Evolutionary conservation across 768 basidiomycete species (phyloP), one percentile per base, ranked within the genome.

Genomic region (Amanita jacksonii): DNA sequence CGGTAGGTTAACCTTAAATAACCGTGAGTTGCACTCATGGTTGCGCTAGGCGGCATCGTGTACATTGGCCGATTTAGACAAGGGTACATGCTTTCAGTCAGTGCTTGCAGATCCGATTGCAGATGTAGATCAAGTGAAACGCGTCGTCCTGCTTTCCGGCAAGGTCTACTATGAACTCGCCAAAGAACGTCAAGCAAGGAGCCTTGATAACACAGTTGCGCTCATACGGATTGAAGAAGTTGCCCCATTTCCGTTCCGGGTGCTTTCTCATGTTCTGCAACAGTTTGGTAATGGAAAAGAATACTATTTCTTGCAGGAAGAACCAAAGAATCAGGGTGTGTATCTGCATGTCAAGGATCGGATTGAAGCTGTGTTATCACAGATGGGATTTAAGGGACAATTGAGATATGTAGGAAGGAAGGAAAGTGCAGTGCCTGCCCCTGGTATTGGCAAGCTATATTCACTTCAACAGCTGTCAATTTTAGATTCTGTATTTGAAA

Each of bases 131-230:
- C 58, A 63, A 9, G 75, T 75, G 16, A 66, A 77, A 50, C 77
- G 83, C 3, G 68, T 94, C n/a, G 67, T 90, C 19, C 57, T 91
- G 33, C 65, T 89, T 38, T 74, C 80, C 0, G 91, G 91, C 9
- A 94, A 94, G 64, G 60, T 90, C 1, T 94, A 88, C 63, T 93
- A 93, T 61, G 88, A 92, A 16, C 76, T 94, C 10, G 62, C 73
- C 49, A 86, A 83, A 50, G 77, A 83, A 45, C 77, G 88, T 5
- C 62, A 75, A 27, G 60, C 68, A 4, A 67, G 64, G 13, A 64
- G 64, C 1, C 57, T 81, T 5, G 62, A 69, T 12, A 66, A 69
- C 35, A 54, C 60, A 0, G 73, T 90, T 1, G 82, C 83, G 0
- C 65, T 93, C 43, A 62, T 90, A 23, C 76, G 86, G n/a, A 54